Conservation (phyloP, 352 stramenopile genomes). For the Halophytophthora batemanensis region DNA sequence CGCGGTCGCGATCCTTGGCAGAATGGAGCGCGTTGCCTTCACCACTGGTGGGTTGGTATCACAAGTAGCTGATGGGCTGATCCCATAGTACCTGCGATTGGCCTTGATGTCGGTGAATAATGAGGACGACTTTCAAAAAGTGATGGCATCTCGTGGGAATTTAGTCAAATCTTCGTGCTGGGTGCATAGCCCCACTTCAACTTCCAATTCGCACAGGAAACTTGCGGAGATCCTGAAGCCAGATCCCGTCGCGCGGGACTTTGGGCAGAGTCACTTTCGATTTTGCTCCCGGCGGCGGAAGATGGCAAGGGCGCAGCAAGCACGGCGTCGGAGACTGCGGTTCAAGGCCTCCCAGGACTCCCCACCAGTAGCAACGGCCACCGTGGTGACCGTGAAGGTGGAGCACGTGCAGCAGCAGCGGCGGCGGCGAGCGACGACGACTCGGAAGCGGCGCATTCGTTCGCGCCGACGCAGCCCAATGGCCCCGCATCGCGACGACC, state of each 20-base stretch:
- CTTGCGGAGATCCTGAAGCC: not conserved
- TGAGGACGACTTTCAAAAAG: not conserved
- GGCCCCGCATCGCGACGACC: not conserved
- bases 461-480: constrained; percentile 10
- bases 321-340: constrained; percentile 24
- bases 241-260: not conserved
- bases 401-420: constrained; percentile 8
- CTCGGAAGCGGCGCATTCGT: constrained; percentile 20
- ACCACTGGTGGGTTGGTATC: no score
- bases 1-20: no score
- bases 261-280: constrained; percentile 19
- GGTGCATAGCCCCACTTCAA: constrained; percentile 18
- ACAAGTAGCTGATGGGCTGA: no score
- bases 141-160: constrained; percentile 1
- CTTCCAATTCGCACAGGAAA: constrained; percentile 5
- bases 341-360: constrained; percentile 16
- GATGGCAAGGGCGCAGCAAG: constrained; percentile 22
- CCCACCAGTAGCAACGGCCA: no score
- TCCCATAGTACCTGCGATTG: no score
- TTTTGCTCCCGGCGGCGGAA: constrained; percentile 19
- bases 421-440: constrained; percentile 15
- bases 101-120: no score
- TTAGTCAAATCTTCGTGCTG: no score
- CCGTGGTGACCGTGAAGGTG: constrained; percentile 14
- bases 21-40: no score